Base-by-base conservation (phyloP, 2,329 filamentous ascomycete species). In the Blastomyces emzantsi region DNA sequence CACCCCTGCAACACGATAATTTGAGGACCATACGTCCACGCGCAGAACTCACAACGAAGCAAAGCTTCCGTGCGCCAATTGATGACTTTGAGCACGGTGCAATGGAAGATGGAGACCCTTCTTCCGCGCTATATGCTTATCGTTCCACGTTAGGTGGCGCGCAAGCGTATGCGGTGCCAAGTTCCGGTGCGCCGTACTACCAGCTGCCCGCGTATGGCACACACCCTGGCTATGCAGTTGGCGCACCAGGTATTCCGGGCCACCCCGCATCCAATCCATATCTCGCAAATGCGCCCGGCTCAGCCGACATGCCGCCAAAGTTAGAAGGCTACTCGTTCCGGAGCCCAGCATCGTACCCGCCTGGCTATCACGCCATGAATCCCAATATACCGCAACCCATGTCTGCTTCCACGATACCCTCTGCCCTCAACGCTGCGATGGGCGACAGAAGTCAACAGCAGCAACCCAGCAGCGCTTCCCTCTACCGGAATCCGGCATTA, bases 41-140 rank as follows among this genome's bases (percentile, higher is more conserved):
- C 4, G 64, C 72, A 0, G 83, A 87, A 61, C 77, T 90, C 36
- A 78, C 86, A 52, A 80, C 80, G 19, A 82, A 83, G 60, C 85
- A 87, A 69, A 89, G 85, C 73, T 90, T 90, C 75, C 83, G 87
- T 9, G 80, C 84, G 0, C 85, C 85, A 0, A 80, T 89, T 41
- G 85, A 89, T 61, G 86, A 89, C 58, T 71, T 82, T 2, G 83
- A 86, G 61, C 58, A 60, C 15, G 45, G 25, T 49, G 66, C 79
- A 58, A 77, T 80, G 52, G 75, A 71, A 61, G 66, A 74, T 22
- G 71, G 71, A 43, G 76, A 79, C 62, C 73, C 75, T 1, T 71
- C 73, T 0, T 74, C 78, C 63, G 67, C 72, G 3, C 57, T 76
- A 1, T 80, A 79, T 66, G 73, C 72, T 13, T 79, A 79, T 67